Base-by-base conservation (phyloP, 1,284 basidiomycete species). In the Chiua sp. region DNA sequence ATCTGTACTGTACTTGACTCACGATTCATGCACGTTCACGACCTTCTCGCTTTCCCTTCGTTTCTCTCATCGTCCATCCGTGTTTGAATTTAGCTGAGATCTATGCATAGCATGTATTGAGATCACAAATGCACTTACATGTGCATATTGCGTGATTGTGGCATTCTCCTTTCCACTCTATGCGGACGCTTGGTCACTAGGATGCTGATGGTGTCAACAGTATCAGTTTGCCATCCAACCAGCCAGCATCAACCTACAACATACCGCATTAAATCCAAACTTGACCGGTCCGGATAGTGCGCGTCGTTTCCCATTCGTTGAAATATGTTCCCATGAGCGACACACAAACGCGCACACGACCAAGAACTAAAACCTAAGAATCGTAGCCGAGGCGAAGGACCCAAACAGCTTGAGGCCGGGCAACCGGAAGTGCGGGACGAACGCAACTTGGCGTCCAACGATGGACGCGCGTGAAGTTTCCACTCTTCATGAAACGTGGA, bases 1-100 rank as follows among this genome's bases (percentile, higher is more conserved):
- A 70, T 58, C 48, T 70, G 69, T 70, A 70, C 47, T 51, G 59
- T 72, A 65, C 30, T 56, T 56, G 49, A 65, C 49, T 47, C 56
- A 60, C 15, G 48, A 60, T 51, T 33, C 51, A 62, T 57, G 56
- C 60, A 59, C 56, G 48, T 56, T 53, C 33, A 50, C 11, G 39
- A 42, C 39, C 51, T 7, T 39, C 18, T 39, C 35, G 12, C 35
- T 26, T n/a, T 59, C 32, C 22, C 32, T 11, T 5, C 2, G 26
- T 22, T 28, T 35, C 30, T 55, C 33, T 33, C 28, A 53, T 30
- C 48, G 39, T 54, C 37, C 32, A 23, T 30, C 33, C 51, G 50
- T 51, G 42, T 33, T 56, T 22, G 59, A 56, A 49, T 51, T 53
- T 69, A 65, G 67, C 71, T 49, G 55, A n/a, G 59, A 72, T 69